Evolutionary conservation across 2,329 filamentous ascomycete species (phyloP).

Genomic region (Capronia coronata): DNA sequence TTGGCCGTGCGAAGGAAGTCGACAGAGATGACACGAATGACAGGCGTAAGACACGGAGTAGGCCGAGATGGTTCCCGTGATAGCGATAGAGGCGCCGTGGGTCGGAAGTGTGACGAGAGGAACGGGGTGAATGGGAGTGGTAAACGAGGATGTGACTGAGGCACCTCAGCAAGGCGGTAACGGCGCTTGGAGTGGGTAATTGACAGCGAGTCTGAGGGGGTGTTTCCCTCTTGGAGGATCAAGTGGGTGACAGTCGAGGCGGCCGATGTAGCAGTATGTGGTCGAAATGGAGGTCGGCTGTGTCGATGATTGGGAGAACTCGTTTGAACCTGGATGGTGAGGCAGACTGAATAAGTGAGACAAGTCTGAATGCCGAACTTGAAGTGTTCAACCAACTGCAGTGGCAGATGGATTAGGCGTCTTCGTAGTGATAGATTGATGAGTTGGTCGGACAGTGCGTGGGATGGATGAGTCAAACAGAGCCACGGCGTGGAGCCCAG

Average conservation of each 20-base stretch:
- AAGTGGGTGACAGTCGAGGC: background rate
- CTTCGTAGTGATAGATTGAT: no score
- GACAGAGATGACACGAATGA: background rate
- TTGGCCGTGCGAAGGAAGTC: background rate
- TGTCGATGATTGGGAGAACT: no score
- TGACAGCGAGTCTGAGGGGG: background rate
- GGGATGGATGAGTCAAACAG: no score
- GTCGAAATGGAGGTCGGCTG: background rate
- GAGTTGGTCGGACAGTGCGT: no score
- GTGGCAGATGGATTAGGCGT: no score
- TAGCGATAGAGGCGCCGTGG: background rate
- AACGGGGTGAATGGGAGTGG: background rate
- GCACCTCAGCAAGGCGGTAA: background rate
- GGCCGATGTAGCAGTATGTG: no score
- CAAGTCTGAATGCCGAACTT: no score
- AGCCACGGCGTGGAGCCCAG: no score
- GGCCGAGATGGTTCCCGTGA: conserved; percentile 73
- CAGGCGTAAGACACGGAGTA: conserved; percentile 2
- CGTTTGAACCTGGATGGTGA: no score
- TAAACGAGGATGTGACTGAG: background rate
- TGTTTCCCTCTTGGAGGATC: background rate
- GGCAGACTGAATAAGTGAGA: no score
- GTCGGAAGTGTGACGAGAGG: background rate
- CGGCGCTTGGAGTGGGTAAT: background rate
- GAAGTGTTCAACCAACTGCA: no score